phyloP scores from a whole-genome alignment of 768 basidiomycete genomes.

The Mycena indigotica region DNA sequence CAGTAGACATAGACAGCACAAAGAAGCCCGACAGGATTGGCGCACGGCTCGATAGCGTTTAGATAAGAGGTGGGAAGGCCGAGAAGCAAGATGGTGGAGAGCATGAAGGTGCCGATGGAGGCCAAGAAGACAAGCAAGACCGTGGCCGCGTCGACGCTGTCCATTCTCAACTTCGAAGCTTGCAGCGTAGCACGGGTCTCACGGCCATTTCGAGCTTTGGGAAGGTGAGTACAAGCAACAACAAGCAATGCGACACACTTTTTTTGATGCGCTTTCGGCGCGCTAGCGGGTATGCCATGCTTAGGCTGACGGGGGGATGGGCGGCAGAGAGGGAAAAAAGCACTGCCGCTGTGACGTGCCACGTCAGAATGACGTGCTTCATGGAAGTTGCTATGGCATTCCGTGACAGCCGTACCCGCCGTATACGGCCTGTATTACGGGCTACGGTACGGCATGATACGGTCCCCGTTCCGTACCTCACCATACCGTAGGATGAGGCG shows the following conservation, averaged over 20 bases:
- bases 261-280: background rate
- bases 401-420: background rate
- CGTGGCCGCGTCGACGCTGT: background rate
- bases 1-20: background rate
- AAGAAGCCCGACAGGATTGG: background rate
- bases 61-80: background rate
- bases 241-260: background rate
- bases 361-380: background rate
- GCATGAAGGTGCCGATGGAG: background rate
- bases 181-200: background rate
- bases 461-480: background rate
- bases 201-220: background rate
- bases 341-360: background rate
- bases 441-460: background rate
- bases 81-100: background rate
- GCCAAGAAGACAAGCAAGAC: background rate
- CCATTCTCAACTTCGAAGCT: background rate
- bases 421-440: background rate
- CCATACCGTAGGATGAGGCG: background rate
- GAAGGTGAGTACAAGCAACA: background rate
- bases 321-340: background rate
- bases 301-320: background rate
- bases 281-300: background rate
- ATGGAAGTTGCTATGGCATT: background rate
- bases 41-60: background rate